Percentiles rank a stretch among this genome's conserved stretches.
Evolutionary conservation across 176 grass and related monocot genomes (phyloP).

Genomic region (Bolboschoenus planiculmis): DNA sequence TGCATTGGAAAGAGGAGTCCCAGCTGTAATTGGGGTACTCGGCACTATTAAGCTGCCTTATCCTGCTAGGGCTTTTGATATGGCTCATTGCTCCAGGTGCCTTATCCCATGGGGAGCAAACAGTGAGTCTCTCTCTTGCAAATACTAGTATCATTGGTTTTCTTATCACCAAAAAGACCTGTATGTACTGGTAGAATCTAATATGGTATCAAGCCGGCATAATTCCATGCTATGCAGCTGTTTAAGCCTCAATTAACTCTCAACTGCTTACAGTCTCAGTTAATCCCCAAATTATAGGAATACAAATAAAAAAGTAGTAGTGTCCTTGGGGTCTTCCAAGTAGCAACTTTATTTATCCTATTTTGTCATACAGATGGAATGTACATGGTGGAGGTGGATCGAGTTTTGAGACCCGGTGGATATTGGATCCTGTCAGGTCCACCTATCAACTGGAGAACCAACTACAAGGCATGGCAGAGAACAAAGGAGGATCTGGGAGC

Average conservation of each 20-base stretch:
- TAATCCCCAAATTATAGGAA: background rate
- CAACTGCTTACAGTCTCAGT: background rate
- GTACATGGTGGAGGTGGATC: slow-evolving; percentile 96
- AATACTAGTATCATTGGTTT: background rate
- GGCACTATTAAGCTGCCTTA: slow-evolving; percentile 86
- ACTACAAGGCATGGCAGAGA: slow-evolving; percentile 78
- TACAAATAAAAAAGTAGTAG: background rate
- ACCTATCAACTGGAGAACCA: slow-evolving; percentile 78
- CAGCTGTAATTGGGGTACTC: slow-evolving; percentile 84
- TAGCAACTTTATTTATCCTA: background rate
- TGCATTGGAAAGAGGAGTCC: slow-evolving; percentile 91
- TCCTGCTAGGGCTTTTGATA: slow-evolving; percentile 90
- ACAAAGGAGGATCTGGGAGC: slow-evolving; percentile 74
- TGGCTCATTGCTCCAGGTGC: slow-evolving; percentile 97
- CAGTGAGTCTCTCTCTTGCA: slow-evolving; percentile 33
- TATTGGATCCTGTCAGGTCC: slow-evolving; percentile 94
- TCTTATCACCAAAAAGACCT: background rate
- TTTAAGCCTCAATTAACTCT: background rate
- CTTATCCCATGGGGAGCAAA: slow-evolving; percentile 87
- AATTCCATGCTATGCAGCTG: background rate
- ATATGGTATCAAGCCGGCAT: background rate
- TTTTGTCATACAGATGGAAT: slow-evolving; percentile 54
- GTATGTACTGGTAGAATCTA: background rate
- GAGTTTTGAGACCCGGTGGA: slow-evolving; percentile 89
- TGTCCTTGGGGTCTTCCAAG: background rate